Conservation (phyloP, 2,329 filamentous ascomycete genomes). For the Verruconis gallopava region DNA sequence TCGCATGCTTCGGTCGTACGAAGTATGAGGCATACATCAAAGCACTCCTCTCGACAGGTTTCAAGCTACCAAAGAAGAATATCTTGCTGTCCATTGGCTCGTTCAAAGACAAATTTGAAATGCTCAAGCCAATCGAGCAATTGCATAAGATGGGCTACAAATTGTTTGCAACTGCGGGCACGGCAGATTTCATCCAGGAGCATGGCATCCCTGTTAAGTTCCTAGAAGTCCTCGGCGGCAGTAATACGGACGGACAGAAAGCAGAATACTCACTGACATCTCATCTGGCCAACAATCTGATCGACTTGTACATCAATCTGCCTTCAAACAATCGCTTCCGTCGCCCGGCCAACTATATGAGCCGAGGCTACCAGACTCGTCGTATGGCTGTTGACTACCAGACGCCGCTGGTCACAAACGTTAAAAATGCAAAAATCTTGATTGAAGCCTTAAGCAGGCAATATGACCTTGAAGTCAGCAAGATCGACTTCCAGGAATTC, state of each 20-base stretch:
- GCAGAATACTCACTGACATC: constrained; percentile 95
- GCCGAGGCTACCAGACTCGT: constrained; percentile 89
- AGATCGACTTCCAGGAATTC: constrained; percentile 85
- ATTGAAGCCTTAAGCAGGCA: constrained; percentile 87
- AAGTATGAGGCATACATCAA: constrained; percentile 98
- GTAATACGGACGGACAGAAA: constrained; percentile 70
- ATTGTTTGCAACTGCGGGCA: constrained; percentile 90
- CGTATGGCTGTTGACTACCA: constrained; percentile 98
- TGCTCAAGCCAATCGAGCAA: constrained; percentile 84
- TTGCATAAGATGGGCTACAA: constrained; percentile 87
- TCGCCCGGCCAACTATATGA: constrained; percentile 95
- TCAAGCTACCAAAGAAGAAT: constrained; percentile 91
- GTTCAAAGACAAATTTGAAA: constrained; percentile 96
- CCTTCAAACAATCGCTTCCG: constrained; percentile 98
- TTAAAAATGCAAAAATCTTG: constrained; percentile 97
- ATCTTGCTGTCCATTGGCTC: constrained; percentile 90
- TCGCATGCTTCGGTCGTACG: constrained; percentile 88
- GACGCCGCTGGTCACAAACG: constrained; percentile 92
- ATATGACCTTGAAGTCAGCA: constrained; percentile 70
- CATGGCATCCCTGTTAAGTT: constrained; percentile 88
- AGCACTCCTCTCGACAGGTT: constrained; percentile 86
- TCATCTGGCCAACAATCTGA: constrained; percentile 93
- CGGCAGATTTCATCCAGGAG: constrained; percentile 89
- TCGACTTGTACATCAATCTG: constrained; percentile 97
- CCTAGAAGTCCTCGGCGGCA: constrained; percentile 62